A percentile compares a stretch with the other conserved stretches of the same genome.
Conservation (phyloP, 2,329 filamentous ascomycete species). For the Penicillium sp. region DNA sequence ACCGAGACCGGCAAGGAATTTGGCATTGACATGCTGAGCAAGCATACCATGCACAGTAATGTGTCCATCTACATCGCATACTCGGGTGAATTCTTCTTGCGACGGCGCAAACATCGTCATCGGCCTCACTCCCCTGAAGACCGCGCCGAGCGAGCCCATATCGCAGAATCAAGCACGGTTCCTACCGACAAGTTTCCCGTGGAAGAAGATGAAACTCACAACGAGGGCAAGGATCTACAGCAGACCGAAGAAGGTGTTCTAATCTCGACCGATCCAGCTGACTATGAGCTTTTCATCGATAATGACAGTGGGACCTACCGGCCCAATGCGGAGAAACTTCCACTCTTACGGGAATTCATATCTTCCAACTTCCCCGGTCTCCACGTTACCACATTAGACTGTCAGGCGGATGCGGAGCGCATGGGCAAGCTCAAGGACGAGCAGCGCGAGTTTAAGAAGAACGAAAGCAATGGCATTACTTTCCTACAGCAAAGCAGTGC, state of each 20-base stretch:
- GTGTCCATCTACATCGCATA: slow-evolving; percentile 88
- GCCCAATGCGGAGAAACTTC: slow-evolving; percentile 73
- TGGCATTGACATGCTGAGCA: slow-evolving; percentile 85
- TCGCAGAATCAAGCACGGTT: slow-evolving; percentile 15
- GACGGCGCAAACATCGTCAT: slow-evolving; percentile 56
- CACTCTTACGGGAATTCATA: slow-evolving; percentile 67
- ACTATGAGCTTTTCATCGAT: slow-evolving; percentile 87
- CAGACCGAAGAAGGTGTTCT: slow-evolving; percentile 6
- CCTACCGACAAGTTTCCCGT: slow-evolving; percentile 35
- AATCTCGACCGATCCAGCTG: slow-evolving; percentile 51
- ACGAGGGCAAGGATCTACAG: slow-evolving; percentile 43
- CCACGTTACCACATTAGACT: slow-evolving; percentile 69
- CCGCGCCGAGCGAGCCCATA: background rate
- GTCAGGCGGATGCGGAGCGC: slow-evolving; percentile 65
- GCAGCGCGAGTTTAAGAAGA: slow-evolving; percentile 71
- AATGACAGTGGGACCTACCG: slow-evolving; percentile 94
- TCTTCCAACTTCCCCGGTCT: slow-evolving; percentile 71
- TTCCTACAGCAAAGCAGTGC: slow-evolving; percentile 52
- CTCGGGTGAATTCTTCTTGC: slow-evolving; percentile 88
- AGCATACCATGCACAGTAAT: slow-evolving; percentile 96
- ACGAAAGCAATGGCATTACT: slow-evolving; percentile 50
- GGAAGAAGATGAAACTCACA: slow-evolving; percentile 28
- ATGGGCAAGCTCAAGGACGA: slow-evolving; percentile 71
- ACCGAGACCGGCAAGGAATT: slow-evolving; percentile 96
- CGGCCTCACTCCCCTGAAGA: slow-evolving; percentile 26